Evolutionary conservation across 1,284 basidiomycete genomes (phyloP).

Genomic region (Xerocomus cyaneibrunnescens): DNA sequence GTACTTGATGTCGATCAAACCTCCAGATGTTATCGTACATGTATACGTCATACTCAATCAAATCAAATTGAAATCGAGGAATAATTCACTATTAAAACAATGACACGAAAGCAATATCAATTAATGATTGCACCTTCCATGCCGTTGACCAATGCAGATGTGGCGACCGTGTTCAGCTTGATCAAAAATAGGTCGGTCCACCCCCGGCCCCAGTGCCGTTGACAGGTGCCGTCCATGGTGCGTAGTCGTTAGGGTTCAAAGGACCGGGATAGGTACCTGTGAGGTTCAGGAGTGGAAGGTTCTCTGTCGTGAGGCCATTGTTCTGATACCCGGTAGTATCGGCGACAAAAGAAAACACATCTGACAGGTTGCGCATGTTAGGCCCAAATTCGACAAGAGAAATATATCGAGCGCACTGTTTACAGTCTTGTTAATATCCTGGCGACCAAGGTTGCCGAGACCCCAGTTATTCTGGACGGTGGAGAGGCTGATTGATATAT

Average conservation of each 20-base stretch:
- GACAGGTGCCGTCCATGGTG: constrained; percentile 44
- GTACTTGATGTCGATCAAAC: too few species aligned
- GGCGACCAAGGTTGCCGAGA: neutral
- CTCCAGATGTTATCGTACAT: too few species aligned
- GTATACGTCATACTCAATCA: too few species aligned
- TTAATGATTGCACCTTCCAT: neutral
- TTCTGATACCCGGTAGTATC: constrained; percentile 37
- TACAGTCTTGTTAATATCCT: neutral
- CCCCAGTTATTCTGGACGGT: neutral
- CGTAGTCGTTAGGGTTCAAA: constrained; percentile 37
- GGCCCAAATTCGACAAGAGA: neutral
- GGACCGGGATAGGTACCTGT: constrained; percentile 33
- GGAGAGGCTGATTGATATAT: constrained; percentile 31
- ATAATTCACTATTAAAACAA: too few species aligned
- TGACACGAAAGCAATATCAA: too few species aligned
- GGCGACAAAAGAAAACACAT: constrained; percentile 51
- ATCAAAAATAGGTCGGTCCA: constrained; percentile 39
- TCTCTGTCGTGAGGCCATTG: constrained; percentile 24
- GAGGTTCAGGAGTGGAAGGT: constrained; percentile 35
- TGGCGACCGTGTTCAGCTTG: constrained; percentile 7
- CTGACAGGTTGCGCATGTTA: constrained; percentile 21
- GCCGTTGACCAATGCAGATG: too few species aligned
- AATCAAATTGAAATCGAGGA: too few species aligned
- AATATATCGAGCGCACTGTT: neutral
- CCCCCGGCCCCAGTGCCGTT: constrained; percentile 41